Base-by-base conservation (phyloP, 2,329 filamentous ascomycete species). In the Fusarium vanettenii region DNA sequence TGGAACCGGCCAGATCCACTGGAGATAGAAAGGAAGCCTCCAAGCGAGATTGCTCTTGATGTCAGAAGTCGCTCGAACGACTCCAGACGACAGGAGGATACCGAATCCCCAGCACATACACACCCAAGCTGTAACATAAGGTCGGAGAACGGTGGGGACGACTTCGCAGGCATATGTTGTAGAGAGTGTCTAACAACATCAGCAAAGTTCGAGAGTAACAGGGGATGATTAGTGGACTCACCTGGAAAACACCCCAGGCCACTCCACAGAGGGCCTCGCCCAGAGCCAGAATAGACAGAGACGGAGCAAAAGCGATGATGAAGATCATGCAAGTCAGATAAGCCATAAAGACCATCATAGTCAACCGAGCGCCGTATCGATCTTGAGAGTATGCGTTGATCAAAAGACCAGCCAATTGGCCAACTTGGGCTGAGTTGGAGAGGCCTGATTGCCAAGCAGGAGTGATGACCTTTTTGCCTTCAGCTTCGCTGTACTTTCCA, bases 61-160 rank as follows among this genome's bases (percentile, higher is more conserved):
- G 18, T 79, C 66, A 5, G 83, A 64, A 3, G 86, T 77, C 8
- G 74, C 81, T 60, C 80, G 79, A 6, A 85, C 76, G 6, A 86
- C 82, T 0, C 82, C 83, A 3, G 82, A 80, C 1, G 81, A 81
- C 29, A 86, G 78, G 29, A 86, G 73, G 66, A 85, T 83, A 6
- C 84, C 85, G n/a, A 84, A 78, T 6, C 81, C 81, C 80, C 83
- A 86, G 68, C 84, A 86, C 70, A 86, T 78, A 52, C 86, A 86
- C 29, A 82, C 80, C 69, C 84, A 84, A 2, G 79, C 80, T 0
- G 83, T 85, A 2, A 86, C 76, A 39, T 85, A 85, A 6, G 79
- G 71, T 13, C 84, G 80, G 2, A 86, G 79, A 2, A 79, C 63
- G n/a, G 73, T 57, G n/a, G 55, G 55, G 6, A 57, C 55, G 22